A percentile compares a stretch with the other conserved stretches of the same genome.
Evolutionary conservation across 2,329 filamentous ascomycete genomes (phyloP).

Genomic region (Fusarium solani-melongenae): DNA sequence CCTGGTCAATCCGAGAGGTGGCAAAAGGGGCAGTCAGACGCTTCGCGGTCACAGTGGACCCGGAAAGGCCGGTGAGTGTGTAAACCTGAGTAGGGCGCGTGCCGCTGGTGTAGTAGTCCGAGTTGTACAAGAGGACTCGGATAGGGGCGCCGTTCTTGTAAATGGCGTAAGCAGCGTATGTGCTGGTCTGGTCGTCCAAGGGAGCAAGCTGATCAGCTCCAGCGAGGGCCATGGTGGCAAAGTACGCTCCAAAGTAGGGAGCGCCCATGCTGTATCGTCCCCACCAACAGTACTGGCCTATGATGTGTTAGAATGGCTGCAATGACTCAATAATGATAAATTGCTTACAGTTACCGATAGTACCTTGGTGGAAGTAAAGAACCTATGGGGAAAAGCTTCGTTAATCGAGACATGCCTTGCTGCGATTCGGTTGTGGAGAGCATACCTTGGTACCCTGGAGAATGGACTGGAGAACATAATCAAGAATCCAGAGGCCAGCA

Average conservation of each 20-base stretch:
- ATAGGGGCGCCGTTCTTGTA: conserved; percentile 52
- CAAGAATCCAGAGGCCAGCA: conserved; percentile 54
- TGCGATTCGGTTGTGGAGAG: background rate
- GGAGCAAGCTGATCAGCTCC: conserved; percentile 56
- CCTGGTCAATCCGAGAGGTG: conserved; percentile 29
- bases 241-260: conserved; percentile 63
- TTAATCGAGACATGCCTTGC: background rate
- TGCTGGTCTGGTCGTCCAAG: conserved; percentile 55
- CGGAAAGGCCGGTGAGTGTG: conserved; percentile 54
- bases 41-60: conserved; percentile 52
- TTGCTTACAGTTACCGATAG: conserved; percentile 60
- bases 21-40: conserved; percentile 40
- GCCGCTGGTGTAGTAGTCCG: conserved; percentile 52
- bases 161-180: conserved; percentile 59
- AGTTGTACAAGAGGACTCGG: conserved; percentile 58
- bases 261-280: conserved; percentile 60
- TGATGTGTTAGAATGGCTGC: background rate
- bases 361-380: conserved; percentile 63
- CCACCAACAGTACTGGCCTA: conserved; percentile 60
- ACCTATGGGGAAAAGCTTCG: background rate
- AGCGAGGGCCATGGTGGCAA: conserved; percentile 58
- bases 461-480: conserved; percentile 51
- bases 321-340: background rate
- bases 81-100: conserved; percentile 52
- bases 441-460: conserved; percentile 40